phyloP scores from a whole-genome alignment of 225 moss, liverwort and hornwort species.

The Polytrichum commune region DNA sequence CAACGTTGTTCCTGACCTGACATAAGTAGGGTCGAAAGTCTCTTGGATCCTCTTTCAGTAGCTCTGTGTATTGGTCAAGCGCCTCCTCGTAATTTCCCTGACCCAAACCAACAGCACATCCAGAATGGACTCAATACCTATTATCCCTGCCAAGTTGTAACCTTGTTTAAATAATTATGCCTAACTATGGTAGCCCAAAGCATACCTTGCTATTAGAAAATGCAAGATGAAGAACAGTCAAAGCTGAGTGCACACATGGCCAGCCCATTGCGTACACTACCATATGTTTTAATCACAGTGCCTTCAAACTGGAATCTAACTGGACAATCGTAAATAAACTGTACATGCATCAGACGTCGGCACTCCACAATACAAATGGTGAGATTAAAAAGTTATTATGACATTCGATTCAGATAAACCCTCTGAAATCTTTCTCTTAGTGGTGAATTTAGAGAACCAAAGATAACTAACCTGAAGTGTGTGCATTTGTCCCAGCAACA shows the following conservation, averaged over 20 bases:
- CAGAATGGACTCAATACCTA: conserved; percentile 7
- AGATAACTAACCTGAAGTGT: conserved; percentile 57
- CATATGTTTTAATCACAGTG: too few relatives aligned
- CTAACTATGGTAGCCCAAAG: neutral
- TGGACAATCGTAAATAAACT: too few relatives aligned
- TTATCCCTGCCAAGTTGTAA: neutral
- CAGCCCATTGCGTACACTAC: too few relatives aligned
- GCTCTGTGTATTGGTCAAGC: conserved; percentile 63
- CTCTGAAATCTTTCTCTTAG: too few relatives aligned
- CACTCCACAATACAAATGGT: too few relatives aligned
- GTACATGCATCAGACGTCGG: too few relatives aligned
- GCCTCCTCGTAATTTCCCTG: conserved; percentile 90
- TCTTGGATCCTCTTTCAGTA: conserved; percentile 68
- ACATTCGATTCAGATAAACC: too few relatives aligned
- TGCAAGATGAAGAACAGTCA: too few relatives aligned
- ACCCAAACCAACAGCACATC: conserved; percentile 7
- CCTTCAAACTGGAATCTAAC: too few relatives aligned
- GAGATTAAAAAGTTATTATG: too few relatives aligned
- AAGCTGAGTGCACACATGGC: too few relatives aligned
- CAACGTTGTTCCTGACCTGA: conserved; percentile 48
- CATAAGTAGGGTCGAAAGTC: conserved; percentile 98
- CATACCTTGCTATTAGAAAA: too few relatives aligned
- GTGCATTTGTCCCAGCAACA: conserved; percentile 91
- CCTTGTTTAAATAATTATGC: neutral
- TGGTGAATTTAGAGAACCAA: neutral